Conservation (phyloP, 176 grass and related monocot genomes). For the Areca catechu region DNA sequence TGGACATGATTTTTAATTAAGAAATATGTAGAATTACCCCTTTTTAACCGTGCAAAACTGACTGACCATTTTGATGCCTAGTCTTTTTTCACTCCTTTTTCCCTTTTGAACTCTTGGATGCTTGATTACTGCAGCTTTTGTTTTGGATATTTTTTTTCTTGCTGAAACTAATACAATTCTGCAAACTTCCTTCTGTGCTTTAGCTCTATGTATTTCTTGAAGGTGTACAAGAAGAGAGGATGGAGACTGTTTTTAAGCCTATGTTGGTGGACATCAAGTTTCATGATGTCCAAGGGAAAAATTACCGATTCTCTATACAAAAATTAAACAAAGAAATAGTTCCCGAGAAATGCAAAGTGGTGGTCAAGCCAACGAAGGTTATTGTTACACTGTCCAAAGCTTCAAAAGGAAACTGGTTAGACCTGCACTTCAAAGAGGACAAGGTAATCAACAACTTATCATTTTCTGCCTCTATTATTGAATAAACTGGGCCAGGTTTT, state of each 20-base stretch:
- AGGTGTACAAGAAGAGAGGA: conserved; percentile 57
- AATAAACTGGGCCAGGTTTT: neutral
- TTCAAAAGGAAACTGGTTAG: conserved; percentile 77
- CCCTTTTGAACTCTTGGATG: no score
- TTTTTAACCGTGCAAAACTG: no score
- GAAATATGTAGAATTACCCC: no score
- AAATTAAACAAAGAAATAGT: conserved; percentile 86
- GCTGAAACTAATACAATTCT: no score
- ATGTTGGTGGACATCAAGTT: conserved; percentile 71
- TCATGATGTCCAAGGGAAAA: conserved; percentile 75
- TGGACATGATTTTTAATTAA: no score
- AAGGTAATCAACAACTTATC: conserved; percentile 37
- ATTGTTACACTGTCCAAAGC: conserved; percentile 56
- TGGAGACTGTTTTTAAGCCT: conserved; percentile 48
- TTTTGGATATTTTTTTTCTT: no score
- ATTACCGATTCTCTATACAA: conserved; percentile 65
- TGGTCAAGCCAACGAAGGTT: conserved; percentile 76
- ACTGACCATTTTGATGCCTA: no score
- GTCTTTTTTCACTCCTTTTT: no score
- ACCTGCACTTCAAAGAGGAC: conserved; percentile 74
- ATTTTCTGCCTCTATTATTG: conserved; percentile 4
- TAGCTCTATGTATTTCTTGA: conserved; percentile 71
- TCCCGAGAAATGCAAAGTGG: conserved; percentile 70
- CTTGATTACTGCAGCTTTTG: no score
- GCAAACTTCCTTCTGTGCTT: neutral